Evolutionary conservation across 495 filamentous ascomycete genomes (phyloP), one percentile per base, ranked within the genome.

Genomic region (Xylaria curta): DNA sequence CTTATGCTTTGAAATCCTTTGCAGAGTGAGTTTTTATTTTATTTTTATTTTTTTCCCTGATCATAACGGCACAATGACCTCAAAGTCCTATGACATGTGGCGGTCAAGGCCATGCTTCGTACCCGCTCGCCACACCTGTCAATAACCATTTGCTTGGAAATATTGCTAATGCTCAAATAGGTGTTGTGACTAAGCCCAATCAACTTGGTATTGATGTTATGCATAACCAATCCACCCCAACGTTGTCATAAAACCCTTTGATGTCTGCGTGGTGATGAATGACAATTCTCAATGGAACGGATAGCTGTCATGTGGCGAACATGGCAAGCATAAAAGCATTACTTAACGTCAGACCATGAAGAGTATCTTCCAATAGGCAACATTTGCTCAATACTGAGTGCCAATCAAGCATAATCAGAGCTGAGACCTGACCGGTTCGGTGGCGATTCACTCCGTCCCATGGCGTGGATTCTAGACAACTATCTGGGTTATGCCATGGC

Each of bases 291-390:
- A 8, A 36, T 24, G 51, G 28, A 24, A 26, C n/a, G 58, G 21
- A 56, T 70, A 46, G 28, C 59, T n/a, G 44, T 31, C 12, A 54
- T 54, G 68, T 70, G 68, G 68, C 68, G 38, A 61, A 62, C 17
- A 42, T 69, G 59, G 19, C 44, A 17, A 31, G 44, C 53, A 42
- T 28, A 51, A 26, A 8, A 46, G 24, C 46, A 13, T 28, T 28
- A 19, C 56, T 54, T 44, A 46, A 64, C n/a, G 59, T 53, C 38
- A 59, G 59, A 44, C 46, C 6, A 36, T 40, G 21, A 28, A 42
- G n/a, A 13, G 44, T 19, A 8, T 38, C 58, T 49, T 62, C 40
- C 44, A 28, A 70, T 70, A 21, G 47, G 44, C 58, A 64, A 56
- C 9, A n/a, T 8, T 31, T 51, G 19, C 58, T 47, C 46, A 46